A percentile compares a stretch with the other conserved stretches of the same genome.
phyloP scores from a whole-genome alignment of 805 yeast species.

The Saccharomycopsis babjevae region DNA sequence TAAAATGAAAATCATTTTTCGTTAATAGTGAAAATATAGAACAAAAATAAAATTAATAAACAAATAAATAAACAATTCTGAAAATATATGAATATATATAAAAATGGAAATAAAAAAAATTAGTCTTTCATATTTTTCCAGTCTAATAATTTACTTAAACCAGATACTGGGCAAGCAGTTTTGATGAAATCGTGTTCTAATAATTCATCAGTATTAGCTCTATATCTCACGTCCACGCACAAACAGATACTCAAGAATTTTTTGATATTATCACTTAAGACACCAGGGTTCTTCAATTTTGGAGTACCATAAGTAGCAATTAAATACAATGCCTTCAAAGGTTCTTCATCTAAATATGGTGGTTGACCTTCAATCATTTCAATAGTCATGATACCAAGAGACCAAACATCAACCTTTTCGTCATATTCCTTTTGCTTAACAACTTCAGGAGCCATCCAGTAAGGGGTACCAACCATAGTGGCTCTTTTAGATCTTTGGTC shows the following conservation, averaged over 20 bases:
- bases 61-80: too few species aligned
- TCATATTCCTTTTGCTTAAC: constrained; percentile 92
- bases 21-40: neutral
- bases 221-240: constrained; percentile 84
- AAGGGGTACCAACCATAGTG: constrained; percentile 98
- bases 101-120: neutral
- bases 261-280: constrained; percentile 64
- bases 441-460: constrained; percentile 99
- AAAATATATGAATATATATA: neutral
- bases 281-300: constrained; percentile 77
- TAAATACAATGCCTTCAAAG: constrained; percentile 82
- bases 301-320: constrained; percentile 98
- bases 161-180: constrained; percentile 50
- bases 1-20: neutral
- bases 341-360: constrained; percentile 93
- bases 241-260: constrained; percentile 82
- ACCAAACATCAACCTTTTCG: constrained; percentile 96
- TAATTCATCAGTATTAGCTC: constrained; percentile 86
- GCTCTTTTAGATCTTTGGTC: constrained; percentile 80
- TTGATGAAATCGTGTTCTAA: constrained; percentile 65
- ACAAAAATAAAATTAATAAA: neutral
- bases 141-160: constrained; percentile 48
- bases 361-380: constrained; percentile 99
- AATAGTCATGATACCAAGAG: constrained; percentile 93
- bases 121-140: constrained; percentile 28